A percentile compares a stretch with the other conserved stretches of the same genome.
Conservation (phyloP, 441 rosid species). For the Melastoma candidum region DNA sequence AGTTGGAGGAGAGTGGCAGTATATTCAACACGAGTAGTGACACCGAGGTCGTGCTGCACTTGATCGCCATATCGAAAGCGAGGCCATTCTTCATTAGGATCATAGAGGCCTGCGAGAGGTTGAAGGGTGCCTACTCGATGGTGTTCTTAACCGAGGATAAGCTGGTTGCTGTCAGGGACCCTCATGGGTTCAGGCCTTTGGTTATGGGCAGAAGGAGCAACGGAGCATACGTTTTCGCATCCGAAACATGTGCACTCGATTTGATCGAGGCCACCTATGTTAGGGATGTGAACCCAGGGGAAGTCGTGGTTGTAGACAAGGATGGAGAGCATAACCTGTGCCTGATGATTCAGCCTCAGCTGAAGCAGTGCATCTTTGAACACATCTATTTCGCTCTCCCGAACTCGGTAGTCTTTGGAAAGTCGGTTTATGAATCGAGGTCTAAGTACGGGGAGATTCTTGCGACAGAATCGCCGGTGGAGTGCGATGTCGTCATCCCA, state of each 20-base stretch:
- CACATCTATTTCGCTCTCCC: constrained; percentile 78
- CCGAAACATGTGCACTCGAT: constrained; percentile 85
- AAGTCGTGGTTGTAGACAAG: constrained; percentile 61
- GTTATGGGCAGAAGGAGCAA: constrained; percentile 91
- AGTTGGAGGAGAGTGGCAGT: constrained; percentile 65
- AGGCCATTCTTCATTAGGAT: constrained; percentile 65
- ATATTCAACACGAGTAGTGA: constrained; percentile 76
- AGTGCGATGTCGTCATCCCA: constrained; percentile 87
- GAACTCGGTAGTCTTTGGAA: constrained; percentile 63
- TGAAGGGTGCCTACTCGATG: constrained; percentile 83
- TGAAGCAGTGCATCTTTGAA: constrained; percentile 80
- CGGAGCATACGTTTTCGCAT: constrained; percentile 77
- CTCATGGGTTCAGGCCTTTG: constrained; percentile 71
- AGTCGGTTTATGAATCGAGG: constrained; percentile 69
- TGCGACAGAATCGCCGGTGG: constrained; percentile 59
- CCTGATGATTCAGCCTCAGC: constrained; percentile 52
- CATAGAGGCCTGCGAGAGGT: constrained; percentile 69
- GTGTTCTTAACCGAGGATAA: constrained; percentile 82
- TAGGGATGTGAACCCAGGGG: constrained; percentile 78
- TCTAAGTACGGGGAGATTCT: constrained; percentile 56
- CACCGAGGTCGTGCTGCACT: constrained; percentile 82
- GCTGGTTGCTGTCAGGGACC: constrained; percentile 85
- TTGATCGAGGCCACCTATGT: constrained; percentile 75
- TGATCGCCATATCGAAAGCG: constrained; percentile 73
- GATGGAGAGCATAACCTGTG: constrained; percentile 59